phyloP scores from a whole-genome alignment of 192 early-diverging fungal species.

The Coemansia sp. region DNA sequence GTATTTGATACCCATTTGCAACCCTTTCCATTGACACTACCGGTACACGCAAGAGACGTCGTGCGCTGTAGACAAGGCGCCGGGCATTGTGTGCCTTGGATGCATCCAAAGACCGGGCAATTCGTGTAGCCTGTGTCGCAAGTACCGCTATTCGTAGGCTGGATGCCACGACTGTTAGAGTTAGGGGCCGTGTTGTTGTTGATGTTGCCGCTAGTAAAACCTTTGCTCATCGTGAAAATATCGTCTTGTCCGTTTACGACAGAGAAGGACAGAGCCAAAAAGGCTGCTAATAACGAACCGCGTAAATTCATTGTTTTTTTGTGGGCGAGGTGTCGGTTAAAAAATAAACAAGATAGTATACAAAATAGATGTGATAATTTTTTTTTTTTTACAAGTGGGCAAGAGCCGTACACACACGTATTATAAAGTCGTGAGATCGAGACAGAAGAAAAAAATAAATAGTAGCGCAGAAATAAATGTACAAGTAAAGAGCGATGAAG shows the following conservation, averaged over 20 bases:
- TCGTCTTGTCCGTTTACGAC: constrained; percentile 8
- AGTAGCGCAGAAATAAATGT: neutral
- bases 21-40: constrained; percentile 44
- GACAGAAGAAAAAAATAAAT: neutral
- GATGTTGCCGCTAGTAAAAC: neutral
- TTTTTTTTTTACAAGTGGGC: neutral
- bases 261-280: constrained; percentile 15
- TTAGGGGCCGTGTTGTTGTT: neutral
- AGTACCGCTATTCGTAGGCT: neutral
- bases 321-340: neutral
- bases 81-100: constrained; percentile 22
- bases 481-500: constrained; percentile 1
- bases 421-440: neutral
- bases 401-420: no score
- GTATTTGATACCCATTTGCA: constrained; percentile 36
- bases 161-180: neutral
- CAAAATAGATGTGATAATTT: neutral
- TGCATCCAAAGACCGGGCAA: constrained; percentile 44
- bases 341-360: neutral
- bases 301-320: neutral
- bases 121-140: constrained; percentile 29
- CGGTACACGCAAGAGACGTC: constrained; percentile 5
- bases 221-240: neutral
- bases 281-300: constrained; percentile 7
- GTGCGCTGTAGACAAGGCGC: neutral